phyloP scores from a whole-genome alignment of 345 rosid genomes.

The Capsella bursapastoris region DNA sequence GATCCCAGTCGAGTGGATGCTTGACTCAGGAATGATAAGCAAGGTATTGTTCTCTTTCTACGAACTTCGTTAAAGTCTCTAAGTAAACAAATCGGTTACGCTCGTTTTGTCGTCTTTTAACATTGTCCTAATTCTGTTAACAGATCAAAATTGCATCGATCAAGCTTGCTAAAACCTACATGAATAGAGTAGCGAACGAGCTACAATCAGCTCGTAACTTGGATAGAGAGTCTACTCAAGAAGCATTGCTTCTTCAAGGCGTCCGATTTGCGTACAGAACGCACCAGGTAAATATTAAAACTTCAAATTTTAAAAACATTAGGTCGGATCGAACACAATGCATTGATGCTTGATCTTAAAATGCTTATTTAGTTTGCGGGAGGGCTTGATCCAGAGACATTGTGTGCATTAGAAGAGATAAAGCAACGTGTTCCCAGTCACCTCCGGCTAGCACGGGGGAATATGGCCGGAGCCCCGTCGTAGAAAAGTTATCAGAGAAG shows the following conservation, averaged over 20 bases:
- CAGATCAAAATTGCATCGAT: slow-evolving; percentile 76
- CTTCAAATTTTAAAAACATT: neutral
- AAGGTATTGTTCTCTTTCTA: slow-evolving; percentile 47
- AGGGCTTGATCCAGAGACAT: slow-evolving; percentile 84
- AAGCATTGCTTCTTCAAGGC: slow-evolving; percentile 80
- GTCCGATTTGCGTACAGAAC: slow-evolving; percentile 78
- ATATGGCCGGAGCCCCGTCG: slow-evolving; percentile 60
- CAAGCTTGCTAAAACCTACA: slow-evolving; percentile 76
- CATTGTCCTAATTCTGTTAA: slow-evolving; percentile 31
- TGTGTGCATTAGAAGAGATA: slow-evolving; percentile 84
- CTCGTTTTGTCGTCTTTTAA: neutral
- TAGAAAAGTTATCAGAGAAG: slow-evolving; percentile 28
- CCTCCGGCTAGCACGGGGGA: slow-evolving; percentile 51
- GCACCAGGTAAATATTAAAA: slow-evolving; percentile 65
- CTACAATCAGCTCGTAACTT: slow-evolving; percentile 57
- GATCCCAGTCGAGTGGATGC: slow-evolving; percentile 90
- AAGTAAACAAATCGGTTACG: neutral
- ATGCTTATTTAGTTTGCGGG: slow-evolving; percentile 69
- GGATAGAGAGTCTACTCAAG: slow-evolving; percentile 72
- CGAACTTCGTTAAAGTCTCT: neutral
- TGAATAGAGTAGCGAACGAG: slow-evolving; percentile 80
- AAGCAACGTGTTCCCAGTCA: slow-evolving; percentile 64
- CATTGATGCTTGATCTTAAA: slow-evolving; percentile 1
- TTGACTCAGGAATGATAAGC: slow-evolving; percentile 71
- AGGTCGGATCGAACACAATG: neutral